Evolutionary conservation across 2,329 filamentous ascomycete species (phyloP).

Genomic region (Penicillium thymicola): DNA sequence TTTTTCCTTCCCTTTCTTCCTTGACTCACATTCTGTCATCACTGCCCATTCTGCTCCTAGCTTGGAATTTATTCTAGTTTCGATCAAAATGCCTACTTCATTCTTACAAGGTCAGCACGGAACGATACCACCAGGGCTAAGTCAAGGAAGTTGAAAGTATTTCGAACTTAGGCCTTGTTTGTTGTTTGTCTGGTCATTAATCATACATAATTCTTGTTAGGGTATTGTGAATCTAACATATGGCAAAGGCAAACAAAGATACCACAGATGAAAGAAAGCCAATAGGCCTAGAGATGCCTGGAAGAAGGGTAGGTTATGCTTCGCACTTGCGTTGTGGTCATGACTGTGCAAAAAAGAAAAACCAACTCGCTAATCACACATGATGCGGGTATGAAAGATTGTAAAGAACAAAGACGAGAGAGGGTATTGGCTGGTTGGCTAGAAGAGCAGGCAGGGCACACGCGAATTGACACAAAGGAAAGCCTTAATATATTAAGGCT

Average conservation of each 20-base stretch:
- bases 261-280: not conserved
- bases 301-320: not conserved
- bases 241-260: not conserved
- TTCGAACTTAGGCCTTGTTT: not conserved
- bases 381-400: not conserved
- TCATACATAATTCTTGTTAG: not conserved
- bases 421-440: not conserved
- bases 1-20: not conserved
- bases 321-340: not conserved
- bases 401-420: not conserved
- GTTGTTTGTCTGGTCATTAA: not conserved
- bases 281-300: no score
- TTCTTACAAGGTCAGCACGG: not conserved
- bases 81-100: not conserved
- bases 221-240: not conserved
- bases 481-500: constrained; percentile 6
- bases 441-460: not conserved
- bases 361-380: not conserved
- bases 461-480: not conserved
- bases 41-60: no score
- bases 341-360: not conserved
- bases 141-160: not conserved
- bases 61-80: not conserved
- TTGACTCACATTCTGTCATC: not conserved
- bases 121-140: not conserved